Base-by-base conservation (phyloP, 2,329 filamentous ascomycete species). In the Orbilia blumenaviensis region DNA sequence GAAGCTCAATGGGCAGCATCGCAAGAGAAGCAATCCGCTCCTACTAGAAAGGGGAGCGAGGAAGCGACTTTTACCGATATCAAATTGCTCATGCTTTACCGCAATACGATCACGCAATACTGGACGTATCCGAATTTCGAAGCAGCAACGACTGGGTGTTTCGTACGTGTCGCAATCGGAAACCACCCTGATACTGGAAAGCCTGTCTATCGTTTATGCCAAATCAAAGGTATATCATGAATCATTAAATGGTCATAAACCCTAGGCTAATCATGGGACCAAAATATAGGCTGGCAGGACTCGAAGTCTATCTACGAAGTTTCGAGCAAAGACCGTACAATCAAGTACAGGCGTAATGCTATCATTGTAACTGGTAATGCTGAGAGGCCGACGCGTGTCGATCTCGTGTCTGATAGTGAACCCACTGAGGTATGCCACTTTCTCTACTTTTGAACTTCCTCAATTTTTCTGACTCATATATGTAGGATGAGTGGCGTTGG, bases 121-220 rank as follows among this genome's bases (percentile, higher is more conserved):
- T 97, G 93, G 86, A 97, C 96, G 84, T 94, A 94, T 79, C 95
- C 95, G 9, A 90, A 90, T 2, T 97, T 99, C 79, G 92, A 96
- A 67, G 85, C 91, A 7, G 87, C 91, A 29, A 91, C 97, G 80
- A 89, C 86, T 73, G 79, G 78, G 61, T 96, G 93, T 83, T 99
- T 91, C 82, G 90, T 91, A 38, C 92, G 95, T 61, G 89, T 98
- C 78, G 92, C 90, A 77, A 88, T 97, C 68, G 94, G 94, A 0
- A 87, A 90, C 10, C 91, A 96, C 81, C 88, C 88, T 9, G 87
- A 89, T 21, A 92, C 88, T 2, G 90, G 91, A 42, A 52, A 56
- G 41, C 91, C 91, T 77, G 88, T 92, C 78, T 99, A 99, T 83
- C 91, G 94, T 75, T 91, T 99, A 88, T 91, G 91, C 29, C 84